These are phyloP conservation scores for Saitozyma podzolica DNA, from an alignment of 768 basidiomycete genomes.

Conservation along the genomic window DNA sequence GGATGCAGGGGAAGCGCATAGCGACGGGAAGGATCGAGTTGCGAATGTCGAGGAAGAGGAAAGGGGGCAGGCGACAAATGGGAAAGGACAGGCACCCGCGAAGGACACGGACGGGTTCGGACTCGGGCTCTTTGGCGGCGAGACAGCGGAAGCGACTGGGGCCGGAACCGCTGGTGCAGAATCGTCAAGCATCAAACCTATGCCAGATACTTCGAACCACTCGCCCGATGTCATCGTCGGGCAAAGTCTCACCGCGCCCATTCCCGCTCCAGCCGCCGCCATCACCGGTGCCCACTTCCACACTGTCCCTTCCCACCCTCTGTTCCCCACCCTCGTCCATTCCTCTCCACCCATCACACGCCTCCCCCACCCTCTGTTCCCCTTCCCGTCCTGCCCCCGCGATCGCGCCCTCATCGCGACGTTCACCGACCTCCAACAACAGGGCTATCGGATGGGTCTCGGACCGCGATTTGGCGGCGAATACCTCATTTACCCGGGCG, in stretches of 20 bases:
- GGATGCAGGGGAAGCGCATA: slow-evolving; percentile 8
- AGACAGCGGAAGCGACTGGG: no score
- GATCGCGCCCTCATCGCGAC: slow-evolving; percentile 26
- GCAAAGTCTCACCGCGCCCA: no score
- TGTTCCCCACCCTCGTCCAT: slow-evolving; percentile 14
- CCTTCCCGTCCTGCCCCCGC: slow-evolving; percentile 26
- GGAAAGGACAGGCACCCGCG: no score
- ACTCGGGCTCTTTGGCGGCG: no score
- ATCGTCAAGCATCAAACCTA: neutral
- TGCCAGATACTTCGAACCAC: neutral
- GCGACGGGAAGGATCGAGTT: slow-evolving; percentile 5
- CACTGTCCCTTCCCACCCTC: slow-evolving; percentile 32
- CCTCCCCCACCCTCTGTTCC: slow-evolving; percentile 27
- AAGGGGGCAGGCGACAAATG: no score
- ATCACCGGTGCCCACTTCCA: slow-evolving; percentile 22
- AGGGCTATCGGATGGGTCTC: slow-evolving; percentile 34
- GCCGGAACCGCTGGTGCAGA: neutral
- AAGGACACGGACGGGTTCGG: no score
- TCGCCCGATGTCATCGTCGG: no score
- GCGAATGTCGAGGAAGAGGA: no score
- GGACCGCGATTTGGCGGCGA: slow-evolving; percentile 80
- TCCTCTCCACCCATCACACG: slow-evolving; percentile 20
- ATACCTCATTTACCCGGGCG: slow-evolving; percentile 93
- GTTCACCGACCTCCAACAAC: slow-evolving; percentile 23
- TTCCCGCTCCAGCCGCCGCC: neutral